These are phyloP conservation scores for Candida smagusa DNA, from an alignment of 1,139 yeast genomes.

Conservation along the genomic window DNA sequence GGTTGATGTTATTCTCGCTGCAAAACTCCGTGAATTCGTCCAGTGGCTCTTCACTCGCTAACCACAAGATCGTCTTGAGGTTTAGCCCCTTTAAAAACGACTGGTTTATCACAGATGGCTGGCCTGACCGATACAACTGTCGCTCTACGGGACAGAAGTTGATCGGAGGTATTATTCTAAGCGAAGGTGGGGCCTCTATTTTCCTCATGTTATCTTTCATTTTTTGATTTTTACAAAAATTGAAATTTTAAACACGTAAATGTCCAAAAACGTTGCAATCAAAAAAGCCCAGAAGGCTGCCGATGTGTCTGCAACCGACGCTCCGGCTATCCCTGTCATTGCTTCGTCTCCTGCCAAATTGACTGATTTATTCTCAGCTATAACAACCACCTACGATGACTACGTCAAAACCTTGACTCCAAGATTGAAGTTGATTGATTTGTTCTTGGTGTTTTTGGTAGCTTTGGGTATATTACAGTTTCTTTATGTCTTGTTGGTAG, in stretches of 20 bases:
- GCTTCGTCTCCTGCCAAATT: slow-evolving; percentile 15
- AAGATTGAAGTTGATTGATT: slow-evolving; percentile 65
- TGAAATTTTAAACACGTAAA: slow-evolving; percentile 10
- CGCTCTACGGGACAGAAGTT: slow-evolving; percentile 94
- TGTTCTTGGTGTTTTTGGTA: slow-evolving; percentile 72
- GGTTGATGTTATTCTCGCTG: slow-evolving; percentile 61
- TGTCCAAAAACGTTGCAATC: slow-evolving; percentile 38
- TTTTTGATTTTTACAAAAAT: background rate
- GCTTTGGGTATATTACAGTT: slow-evolving; percentile 76
- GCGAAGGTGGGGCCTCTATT: slow-evolving; percentile 44
- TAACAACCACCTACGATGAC: slow-evolving; percentile 44
- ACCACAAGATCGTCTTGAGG: slow-evolving; percentile 82
- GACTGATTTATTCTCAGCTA: slow-evolving; percentile 47
- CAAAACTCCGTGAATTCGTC: slow-evolving; percentile 84
- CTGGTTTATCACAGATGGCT: slow-evolving; percentile 93
- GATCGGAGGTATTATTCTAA: slow-evolving; percentile 84
- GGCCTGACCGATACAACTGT: slow-evolving; percentile 84
- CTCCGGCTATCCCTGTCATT: slow-evolving; percentile 2
- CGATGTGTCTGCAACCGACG: slow-evolving; percentile 9
- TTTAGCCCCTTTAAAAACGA: slow-evolving; percentile 74
- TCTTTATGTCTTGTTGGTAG: slow-evolving; percentile 68
- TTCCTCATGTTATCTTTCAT: slow-evolving; percentile 10
- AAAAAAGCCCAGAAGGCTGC: slow-evolving; percentile 22
- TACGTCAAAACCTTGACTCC: slow-evolving; percentile 45
- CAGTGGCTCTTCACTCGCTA: slow-evolving; percentile 92